Evolutionary conservation across 2,329 filamentous ascomycete genomes (phyloP), one percentile per base, ranked within the genome.

Genomic region (Trichoderma sp.): DNA sequence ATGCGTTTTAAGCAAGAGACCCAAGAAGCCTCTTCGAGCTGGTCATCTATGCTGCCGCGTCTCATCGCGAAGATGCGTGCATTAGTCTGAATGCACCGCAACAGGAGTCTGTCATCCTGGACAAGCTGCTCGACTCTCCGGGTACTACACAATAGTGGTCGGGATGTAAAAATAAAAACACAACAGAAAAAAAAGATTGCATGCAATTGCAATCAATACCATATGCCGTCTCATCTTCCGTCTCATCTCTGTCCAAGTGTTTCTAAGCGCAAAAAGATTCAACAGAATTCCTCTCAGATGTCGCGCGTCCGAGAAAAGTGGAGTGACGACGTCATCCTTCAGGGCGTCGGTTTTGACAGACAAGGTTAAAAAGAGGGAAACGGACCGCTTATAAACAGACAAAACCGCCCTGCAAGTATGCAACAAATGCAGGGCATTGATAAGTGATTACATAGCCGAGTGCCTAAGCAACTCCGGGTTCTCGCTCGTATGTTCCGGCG

Each of bases 311-410:
- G 32, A 13, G 2, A 39, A 39, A 9, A 36, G 30, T 34, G 57
- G 30, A 55, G n/a, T 67, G 15, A 36, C 47, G 50, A 68, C 65
- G 65, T 68, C 65, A 68, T 68, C 50, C 13, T 30, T 4, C 43
- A 26, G 17, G 23, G 23, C 23, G 26, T 12, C 15, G 17, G 26
- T 15, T 20, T 20, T 39, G 26, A 58, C 32, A 28, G 32, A 34
- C 50, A 28, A 28, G 64, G 32, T 15, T 57, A 67, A 39, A 57
- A 39, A 28, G 64, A 67, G 50, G 32, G 32, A 50, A 63, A 67
- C 32, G 13, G 12, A 43, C 15, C 8, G 53, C 15, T 23, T 5
- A 34, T n/a, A 36, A 66, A 12, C 47, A 26, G 12, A 39, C 34
- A 63, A 36, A 43, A 39, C 8, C 36, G 36, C 36, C 36, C 23